These are phyloP conservation scores for Bidens hawaiensis DNA, from an alignment of 140 eudicot genomes.

Conservation along the genomic window DNA sequence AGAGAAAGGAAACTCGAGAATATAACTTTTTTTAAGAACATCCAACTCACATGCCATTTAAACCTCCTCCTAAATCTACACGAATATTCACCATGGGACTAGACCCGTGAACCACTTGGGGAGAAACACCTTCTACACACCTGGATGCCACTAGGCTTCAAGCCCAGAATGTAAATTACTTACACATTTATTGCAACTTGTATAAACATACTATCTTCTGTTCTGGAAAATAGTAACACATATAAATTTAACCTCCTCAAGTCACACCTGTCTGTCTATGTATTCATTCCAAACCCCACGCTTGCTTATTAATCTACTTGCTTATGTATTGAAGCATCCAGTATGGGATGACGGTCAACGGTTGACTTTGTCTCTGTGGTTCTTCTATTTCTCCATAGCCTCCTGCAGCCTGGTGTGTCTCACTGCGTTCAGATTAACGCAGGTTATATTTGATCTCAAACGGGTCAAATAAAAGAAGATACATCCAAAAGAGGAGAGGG, in stretches of 20 bases:
- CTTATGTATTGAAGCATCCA: conserved; percentile 31
- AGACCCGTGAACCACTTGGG: too few species aligned
- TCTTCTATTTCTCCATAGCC: conserved; percentile 23
- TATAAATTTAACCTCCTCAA: not conserved
- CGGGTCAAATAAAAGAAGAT: not conserved
- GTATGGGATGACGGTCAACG: conserved; percentile 14
- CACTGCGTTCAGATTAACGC: conserved; percentile 22
- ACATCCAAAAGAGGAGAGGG: not conserved
- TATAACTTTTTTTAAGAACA: too few species aligned
- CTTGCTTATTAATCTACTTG: conserved; percentile 5
- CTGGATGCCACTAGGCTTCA: too few species aligned
- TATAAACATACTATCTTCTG: not conserved
- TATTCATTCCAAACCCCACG: not conserved
- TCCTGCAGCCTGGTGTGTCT: conserved; percentile 8
- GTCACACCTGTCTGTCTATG: not conserved
- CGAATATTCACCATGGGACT: too few species aligned
- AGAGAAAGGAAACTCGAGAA: too few species aligned
- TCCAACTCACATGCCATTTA: too few species aligned
- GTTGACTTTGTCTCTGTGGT: conserved; percentile 15
- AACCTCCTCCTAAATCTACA: too few species aligned
- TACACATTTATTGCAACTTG: not conserved
- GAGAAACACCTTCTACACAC: too few species aligned
- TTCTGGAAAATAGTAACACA: not conserved
- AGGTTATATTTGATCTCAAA: not conserved
- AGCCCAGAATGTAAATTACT: not conserved